Percentiles rank a stretch among this genome's conserved stretches.
phyloP scores from a whole-genome alignment of 768 basidiomycete genomes.

The Suillus occidentalis region DNA sequence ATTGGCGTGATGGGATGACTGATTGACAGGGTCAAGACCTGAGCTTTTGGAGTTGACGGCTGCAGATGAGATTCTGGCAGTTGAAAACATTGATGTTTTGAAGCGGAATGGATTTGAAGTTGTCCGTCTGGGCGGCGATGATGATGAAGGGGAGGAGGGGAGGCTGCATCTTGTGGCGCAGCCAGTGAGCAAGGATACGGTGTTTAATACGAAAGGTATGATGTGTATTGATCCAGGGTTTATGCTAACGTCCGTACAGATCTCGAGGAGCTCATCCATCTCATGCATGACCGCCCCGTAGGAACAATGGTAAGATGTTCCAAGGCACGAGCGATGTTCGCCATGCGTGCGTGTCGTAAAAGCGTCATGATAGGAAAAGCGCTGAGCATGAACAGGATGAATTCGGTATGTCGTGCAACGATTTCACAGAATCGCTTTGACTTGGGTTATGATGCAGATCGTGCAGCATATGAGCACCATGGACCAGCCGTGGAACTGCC shows the following conservation, averaged over 20 bases:
- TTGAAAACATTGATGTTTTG: conserved; percentile 85
- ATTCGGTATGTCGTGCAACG: conserved; percentile 38
- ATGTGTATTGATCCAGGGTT: neutral
- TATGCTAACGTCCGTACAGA: conserved; percentile 46
- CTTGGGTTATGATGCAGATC: conserved; percentile 42
- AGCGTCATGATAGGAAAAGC: conserved; percentile 96
- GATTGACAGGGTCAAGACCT: conserved; percentile 41
- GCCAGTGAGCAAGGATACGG: conserved; percentile 88
- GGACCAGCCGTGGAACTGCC: conserved; percentile 87
- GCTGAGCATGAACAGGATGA: conserved; percentile 78
- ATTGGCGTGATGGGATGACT: neutral
- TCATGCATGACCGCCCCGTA: conserved; percentile 73
- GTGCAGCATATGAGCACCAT: conserved; percentile 81
- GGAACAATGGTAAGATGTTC: conserved; percentile 90
- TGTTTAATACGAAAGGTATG: conserved; percentile 85
- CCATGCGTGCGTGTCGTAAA: conserved; percentile 91
- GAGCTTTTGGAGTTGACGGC: conserved; percentile 80
- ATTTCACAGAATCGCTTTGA: neutral
- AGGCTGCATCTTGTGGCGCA: conserved; percentile 74
- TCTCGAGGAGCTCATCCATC: conserved; percentile 87
- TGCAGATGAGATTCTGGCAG: conserved; percentile 83
- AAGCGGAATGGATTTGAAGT: conserved; percentile 90
- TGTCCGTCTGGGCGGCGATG: conserved; percentile 47
- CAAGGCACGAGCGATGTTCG: conserved; percentile 95
- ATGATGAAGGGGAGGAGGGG: conserved; percentile 33